Conservation (phyloP, 2,329 filamentous ascomycete species). For the Zymoseptoria passerinii region DNA sequence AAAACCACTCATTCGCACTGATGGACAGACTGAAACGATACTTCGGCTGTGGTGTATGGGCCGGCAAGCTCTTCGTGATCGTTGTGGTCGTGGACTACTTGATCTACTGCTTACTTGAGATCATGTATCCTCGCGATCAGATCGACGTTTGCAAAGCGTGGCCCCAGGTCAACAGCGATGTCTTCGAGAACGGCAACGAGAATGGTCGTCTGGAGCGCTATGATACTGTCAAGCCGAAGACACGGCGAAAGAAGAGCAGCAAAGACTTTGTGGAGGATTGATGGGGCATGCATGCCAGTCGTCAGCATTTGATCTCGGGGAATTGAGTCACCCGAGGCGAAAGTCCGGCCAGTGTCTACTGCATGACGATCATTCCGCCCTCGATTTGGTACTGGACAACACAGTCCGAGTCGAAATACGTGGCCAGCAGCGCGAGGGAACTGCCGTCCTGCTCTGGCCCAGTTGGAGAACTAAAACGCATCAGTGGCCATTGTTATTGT, state of each 20-base stretch:
- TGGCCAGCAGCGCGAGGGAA: too few relatives aligned
- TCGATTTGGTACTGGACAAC: too few relatives aligned
- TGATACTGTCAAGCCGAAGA: conserved; percentile 11
- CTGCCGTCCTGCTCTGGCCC: too few relatives aligned
- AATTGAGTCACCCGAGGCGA: neutral
- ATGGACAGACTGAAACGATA: conserved; percentile 94
- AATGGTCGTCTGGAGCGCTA: conserved; percentile 7
- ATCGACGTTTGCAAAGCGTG: conserved; percentile 89
- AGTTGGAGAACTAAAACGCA: too few relatives aligned
- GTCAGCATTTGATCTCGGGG: neutral
- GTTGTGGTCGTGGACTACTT: conserved; percentile 92
- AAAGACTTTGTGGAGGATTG: neutral
- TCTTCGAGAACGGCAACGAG: conserved; percentile 1
- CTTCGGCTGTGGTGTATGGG: conserved; percentile 97
- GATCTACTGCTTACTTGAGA: conserved; percentile 78
- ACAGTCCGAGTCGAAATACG: too few relatives aligned
- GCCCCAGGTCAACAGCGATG: conserved; percentile 44
- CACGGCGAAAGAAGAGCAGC: conserved; percentile 2
- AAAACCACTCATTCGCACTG: conserved; percentile 69
- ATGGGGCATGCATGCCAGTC: neutral
- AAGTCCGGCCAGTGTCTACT: neutral
- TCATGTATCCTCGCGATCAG: conserved; percentile 71
- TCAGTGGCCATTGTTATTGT: too few relatives aligned
- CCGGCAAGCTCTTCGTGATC: conserved; percentile 91
- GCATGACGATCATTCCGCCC: neutral